Evolutionary conservation across 768 basidiomycete species (phyloP), one percentile per base, ranked within the genome.

Genomic region (Phlegmacium glaucopus): DNA sequence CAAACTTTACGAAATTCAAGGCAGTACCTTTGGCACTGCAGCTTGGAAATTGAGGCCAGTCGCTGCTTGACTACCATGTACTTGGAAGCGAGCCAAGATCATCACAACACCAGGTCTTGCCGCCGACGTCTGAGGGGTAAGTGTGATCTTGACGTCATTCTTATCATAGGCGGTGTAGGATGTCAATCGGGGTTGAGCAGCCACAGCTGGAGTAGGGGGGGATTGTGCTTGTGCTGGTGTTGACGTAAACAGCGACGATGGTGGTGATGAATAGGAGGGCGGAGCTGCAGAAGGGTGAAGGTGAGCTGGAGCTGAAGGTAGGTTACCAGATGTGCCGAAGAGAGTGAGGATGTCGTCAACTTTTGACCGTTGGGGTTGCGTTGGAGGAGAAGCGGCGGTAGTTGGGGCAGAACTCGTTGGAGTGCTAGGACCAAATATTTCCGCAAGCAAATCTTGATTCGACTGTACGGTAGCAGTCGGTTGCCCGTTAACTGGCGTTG

Each of bases 301-400:
- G 3, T 58, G 57, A 25, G 66, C 58, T 8, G 74, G 52, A 17
- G 71, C 55, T 11, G 71, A 50, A 0, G 72, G 54, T 7, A 71
- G 54, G 26, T 63, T 61, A 9, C 73, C 62, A 8, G 77, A 65
- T 7, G 80, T 65, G 26, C 80, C 86, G 60, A 97, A 98, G 16
- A 98, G 77, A 22, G 89, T 83, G 51, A 97, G 83, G 55, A 98
- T 97, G 64, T 97, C 94, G 58, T 94, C 83, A 38, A 94, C 82
- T 10, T 82, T 80, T 46, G 74, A 77, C 54, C 79, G 75, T 39
- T 79, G 71, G 22, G 81, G 63, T 29, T 75, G 62, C 0, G 77
- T 63, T 7, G 79, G 60, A 6, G 79, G 54, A 2, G 78, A 52
- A 0, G 73, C 41, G 4, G 74, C 46, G 27, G 72, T 61, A 64